These are phyloP conservation scores for Suhomyces anneliseae DNA, from an alignment of 1,139 yeast genomes.

Conservation along the genomic window DNA sequence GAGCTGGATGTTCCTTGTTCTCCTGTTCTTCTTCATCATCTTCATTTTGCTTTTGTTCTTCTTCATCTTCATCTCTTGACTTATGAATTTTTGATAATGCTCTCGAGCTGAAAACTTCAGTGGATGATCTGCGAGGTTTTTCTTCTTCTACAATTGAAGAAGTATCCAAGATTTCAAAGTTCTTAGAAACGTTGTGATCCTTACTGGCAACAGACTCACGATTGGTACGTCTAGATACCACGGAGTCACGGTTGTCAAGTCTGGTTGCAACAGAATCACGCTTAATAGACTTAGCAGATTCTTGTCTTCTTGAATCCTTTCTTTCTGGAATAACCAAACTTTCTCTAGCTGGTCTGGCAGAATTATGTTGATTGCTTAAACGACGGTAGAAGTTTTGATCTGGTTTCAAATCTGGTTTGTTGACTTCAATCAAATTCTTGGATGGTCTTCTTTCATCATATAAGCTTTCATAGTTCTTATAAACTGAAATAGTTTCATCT, in stretches of 20 bases:
- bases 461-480: slow-evolving; percentile 24
- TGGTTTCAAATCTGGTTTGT: slow-evolving; percentile 13
- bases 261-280: no score
- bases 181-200: slow-evolving; percentile 10
- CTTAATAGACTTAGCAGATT: no score
- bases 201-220: not conserved
- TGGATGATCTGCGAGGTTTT: slow-evolving; percentile 24
- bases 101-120: slow-evolving; percentile 31
- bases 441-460: slow-evolving; percentile 12
- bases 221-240: no score
- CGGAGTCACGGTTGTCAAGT: not conserved
- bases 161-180: slow-evolving; percentile 17
- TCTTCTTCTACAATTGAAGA: slow-evolving; percentile 11
- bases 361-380: slow-evolving; percentile 3
- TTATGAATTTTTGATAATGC: slow-evolving; percentile 9
- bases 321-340: slow-evolving; percentile 5
- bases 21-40: not conserved
- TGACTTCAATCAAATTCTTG: slow-evolving; percentile 13
- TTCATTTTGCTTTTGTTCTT: not conserved
- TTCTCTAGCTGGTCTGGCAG: slow-evolving; percentile 1
- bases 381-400: slow-evolving; percentile 8
- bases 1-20: not conserved
- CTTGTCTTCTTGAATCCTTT: not conserved
- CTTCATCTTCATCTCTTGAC: slow-evolving; percentile 1
- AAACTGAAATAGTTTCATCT: slow-evolving; percentile 8